These are phyloP conservation scores for Cadophora malorum DNA, from an alignment of 2,329 filamentous ascomycete genomes.

Conservation along the genomic window DNA sequence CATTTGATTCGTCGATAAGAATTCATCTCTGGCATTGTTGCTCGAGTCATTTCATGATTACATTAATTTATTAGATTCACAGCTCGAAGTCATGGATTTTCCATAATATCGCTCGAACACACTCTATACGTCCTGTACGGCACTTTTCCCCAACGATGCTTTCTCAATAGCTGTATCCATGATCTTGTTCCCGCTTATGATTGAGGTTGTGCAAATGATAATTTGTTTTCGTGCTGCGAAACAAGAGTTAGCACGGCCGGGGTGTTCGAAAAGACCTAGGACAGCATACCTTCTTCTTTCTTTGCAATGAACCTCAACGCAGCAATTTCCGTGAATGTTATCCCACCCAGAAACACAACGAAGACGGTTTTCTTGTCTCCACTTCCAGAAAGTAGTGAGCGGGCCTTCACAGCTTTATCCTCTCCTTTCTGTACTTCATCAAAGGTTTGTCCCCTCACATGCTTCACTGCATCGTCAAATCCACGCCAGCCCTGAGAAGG, in stretches of 20 bases:
- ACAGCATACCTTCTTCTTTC: conserved; percentile 70
- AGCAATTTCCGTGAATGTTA: conserved; percentile 95
- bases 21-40: neutral
- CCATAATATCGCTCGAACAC: neutral
- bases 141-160: conserved; percentile 40
- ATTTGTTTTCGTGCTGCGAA: conserved; percentile 74
- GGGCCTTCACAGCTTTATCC: conserved; percentile 88
- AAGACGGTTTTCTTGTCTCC: conserved; percentile 84
- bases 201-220: conserved; percentile 89
- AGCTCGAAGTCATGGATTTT: neutral
- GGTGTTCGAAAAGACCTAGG: neutral
- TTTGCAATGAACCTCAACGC: conserved; percentile 88
- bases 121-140: conserved; percentile 38
- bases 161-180: conserved; percentile 86
- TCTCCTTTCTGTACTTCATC: conserved; percentile 92
- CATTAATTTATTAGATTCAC: conserved; percentile 30
- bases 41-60: conserved; percentile 26
- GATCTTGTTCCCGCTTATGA: conserved; percentile 88
- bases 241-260: conserved; percentile 26
- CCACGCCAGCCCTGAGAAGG: conserved; percentile 85
- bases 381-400: conserved; percentile 79
- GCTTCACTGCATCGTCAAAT: conserved; percentile 90
- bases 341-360: conserved; percentile 96
- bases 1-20: neutral
- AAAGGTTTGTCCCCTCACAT: conserved; percentile 86